A percentile compares a stretch with the other conserved stretches of the same genome.
Conservation (phyloP, 306 rosid species). For the Sicyos baderoa region DNA sequence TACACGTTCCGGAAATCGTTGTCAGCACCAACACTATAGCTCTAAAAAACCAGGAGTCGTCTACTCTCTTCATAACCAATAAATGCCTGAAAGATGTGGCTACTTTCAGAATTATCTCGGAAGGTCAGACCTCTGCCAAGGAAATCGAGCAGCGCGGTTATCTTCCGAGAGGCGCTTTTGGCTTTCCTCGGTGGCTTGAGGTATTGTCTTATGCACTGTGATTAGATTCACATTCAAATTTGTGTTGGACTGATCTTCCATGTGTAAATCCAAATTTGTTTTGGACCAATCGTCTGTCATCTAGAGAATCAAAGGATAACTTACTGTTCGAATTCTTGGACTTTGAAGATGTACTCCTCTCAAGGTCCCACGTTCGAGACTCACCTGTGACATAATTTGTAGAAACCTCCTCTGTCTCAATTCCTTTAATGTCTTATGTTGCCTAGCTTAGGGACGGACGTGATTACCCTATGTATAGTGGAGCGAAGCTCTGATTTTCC, state of each 20-base stretch:
- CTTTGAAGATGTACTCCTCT: no score
- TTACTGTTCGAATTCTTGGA: no score
- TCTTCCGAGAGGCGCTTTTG: conserved; percentile 66
- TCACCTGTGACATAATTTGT: no score
- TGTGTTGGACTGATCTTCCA: neutral
- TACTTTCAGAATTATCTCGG: conserved; percentile 55
- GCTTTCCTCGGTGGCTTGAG: conserved; percentile 98
- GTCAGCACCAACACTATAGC: conserved; percentile 50
- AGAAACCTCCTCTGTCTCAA: no score
- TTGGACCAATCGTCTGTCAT: neutral
- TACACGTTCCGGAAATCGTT: conserved; percentile 55
- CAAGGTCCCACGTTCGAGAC: no score
- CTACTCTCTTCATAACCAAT: conserved; percentile 48
- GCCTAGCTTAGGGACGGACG: no score
- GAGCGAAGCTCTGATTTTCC: no score
- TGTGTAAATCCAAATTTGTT: neutral
- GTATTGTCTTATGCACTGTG: conserved; percentile 28
- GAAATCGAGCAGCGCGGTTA: conserved; percentile 43
- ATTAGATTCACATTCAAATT: neutral
- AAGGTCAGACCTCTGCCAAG: conserved; percentile 59
- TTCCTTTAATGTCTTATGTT: no score
- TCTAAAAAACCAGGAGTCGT: conserved; percentile 70
- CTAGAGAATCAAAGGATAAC: neutral
- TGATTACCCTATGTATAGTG: no score
- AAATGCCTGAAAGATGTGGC: conserved; percentile 50